Percentiles rank a stretch among this genome's conserved stretches.
These are phyloP conservation scores for Fusarium sublunatum DNA, from an alignment of 2,329 filamentous ascomycete genomes.

Conservation along the genomic window DNA sequence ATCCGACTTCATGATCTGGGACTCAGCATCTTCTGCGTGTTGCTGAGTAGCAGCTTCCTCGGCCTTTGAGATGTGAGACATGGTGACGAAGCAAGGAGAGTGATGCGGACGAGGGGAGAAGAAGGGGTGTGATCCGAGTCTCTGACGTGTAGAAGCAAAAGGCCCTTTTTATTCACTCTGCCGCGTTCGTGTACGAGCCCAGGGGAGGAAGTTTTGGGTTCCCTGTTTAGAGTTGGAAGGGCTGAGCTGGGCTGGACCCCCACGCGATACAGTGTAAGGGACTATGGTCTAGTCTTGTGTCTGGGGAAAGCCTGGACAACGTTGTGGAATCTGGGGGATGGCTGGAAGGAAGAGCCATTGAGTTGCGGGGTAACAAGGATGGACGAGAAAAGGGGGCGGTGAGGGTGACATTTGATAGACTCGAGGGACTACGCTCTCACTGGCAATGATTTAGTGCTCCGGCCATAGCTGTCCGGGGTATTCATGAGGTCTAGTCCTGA, in stretches of 20 bases:
- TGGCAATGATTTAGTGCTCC: neutral
- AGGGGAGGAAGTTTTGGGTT: neutral
- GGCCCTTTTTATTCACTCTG: neutral
- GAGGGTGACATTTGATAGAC: neutral
- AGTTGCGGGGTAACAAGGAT: neutral
- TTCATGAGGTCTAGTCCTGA: neutral
- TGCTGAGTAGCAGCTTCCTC: conserved; percentile 18
- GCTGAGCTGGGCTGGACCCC: neutral
- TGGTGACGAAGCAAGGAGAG: neutral
- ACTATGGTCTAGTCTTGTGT: neutral
- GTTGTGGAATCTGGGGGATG: neutral
- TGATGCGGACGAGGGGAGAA: neutral
- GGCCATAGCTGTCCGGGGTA: neutral
- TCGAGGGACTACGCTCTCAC: neutral
- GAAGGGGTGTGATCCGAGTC: neutral
- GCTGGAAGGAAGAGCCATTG: neutral
- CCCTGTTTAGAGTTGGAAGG: neutral
- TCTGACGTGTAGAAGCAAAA: neutral
- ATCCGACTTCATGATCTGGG: conserved; percentile 2
- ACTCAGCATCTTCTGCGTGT: conserved; percentile 20
- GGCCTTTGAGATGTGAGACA: conserved; percentile 11
- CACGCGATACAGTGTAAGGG: neutral
- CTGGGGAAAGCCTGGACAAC: neutral
- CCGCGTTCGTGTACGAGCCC: no score
- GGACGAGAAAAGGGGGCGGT: neutral